phyloP scores from a whole-genome alignment of 495 filamentous ascomycete species.

The Hyaloscypha finlandica region DNA sequence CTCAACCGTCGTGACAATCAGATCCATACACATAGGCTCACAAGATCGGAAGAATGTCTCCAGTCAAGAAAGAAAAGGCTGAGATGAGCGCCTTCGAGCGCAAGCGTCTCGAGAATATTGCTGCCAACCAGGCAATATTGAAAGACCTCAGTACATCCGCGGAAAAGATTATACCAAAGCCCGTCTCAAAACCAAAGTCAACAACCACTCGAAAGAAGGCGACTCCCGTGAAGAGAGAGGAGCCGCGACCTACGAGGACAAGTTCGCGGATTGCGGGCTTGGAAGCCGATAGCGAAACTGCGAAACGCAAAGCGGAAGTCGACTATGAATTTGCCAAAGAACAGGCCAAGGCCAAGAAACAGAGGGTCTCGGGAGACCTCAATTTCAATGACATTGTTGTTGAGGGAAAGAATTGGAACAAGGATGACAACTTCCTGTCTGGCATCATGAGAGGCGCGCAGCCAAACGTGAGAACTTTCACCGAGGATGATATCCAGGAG shows the following conservation, averaged over 20 bases:
- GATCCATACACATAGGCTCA: background rate
- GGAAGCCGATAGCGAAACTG: constrained; percentile 58
- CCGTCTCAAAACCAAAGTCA: constrained; percentile 33
- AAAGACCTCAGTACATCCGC: constrained; percentile 42
- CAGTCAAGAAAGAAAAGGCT: constrained; percentile 33
- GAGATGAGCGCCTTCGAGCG: constrained; percentile 56
- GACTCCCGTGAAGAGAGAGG: constrained; percentile 37
- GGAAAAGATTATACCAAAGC: constrained; percentile 42
- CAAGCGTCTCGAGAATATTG: constrained; percentile 57
- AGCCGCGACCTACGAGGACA: constrained; percentile 44
- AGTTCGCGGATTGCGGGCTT: constrained; percentile 54
- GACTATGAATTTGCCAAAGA: constrained; percentile 63
- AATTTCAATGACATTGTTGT: constrained; percentile 78
- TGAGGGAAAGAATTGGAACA: constrained; percentile 67
- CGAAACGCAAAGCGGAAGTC: constrained; percentile 80
- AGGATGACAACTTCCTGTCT: constrained; percentile 52
- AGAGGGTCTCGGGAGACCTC: constrained; percentile 70
- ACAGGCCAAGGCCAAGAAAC: constrained; percentile 66
- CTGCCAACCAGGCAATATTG: constrained; percentile 53
- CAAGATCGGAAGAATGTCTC: constrained; percentile 29
- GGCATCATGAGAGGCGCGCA: constrained; percentile 70
- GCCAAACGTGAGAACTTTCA: constrained; percentile 79
- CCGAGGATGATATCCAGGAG: constrained; percentile 74
- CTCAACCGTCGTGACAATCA: background rate
- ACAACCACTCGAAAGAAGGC: constrained; percentile 31